These are phyloP conservation scores for Petunia axillaris DNA, from an alignment of 257 asterid species.

Conservation along the genomic window DNA sequence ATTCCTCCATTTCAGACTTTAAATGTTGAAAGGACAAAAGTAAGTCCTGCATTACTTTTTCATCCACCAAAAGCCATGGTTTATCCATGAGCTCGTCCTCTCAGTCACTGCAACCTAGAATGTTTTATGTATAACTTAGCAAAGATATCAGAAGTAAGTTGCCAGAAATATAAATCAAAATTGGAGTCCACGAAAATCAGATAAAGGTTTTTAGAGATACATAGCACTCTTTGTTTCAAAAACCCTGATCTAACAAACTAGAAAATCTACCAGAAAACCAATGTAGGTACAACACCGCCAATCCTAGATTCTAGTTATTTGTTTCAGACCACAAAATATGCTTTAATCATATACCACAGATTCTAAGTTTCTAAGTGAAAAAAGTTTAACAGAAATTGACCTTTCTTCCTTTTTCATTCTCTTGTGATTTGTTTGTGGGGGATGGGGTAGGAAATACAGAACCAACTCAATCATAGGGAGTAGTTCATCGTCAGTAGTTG, in stretches of 20 bases:
- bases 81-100: conserved; percentile 26
- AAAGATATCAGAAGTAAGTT: not conserved
- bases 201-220: not conserved
- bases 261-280: not conserved
- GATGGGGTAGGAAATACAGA: no score
- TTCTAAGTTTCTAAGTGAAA: not conserved
- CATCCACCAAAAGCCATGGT: conserved; percentile 47
- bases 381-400: not conserved
- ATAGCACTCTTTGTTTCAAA: not conserved
- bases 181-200: not conserved
- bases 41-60: conserved; percentile 45
- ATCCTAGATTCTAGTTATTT: not conserved
- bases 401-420: not conserved
- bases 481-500: no score
- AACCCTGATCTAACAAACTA: not conserved
- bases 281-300: not conserved
- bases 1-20: conserved; percentile 34
- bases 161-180: not conserved
- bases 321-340: not conserved
- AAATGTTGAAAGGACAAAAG: conserved; percentile 42
- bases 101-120: conserved; percentile 27
- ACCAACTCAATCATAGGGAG: no score
- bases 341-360: not conserved
- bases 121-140: not conserved
- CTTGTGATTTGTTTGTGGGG: not conserved